Evolutionary conservation across 192 early-diverging fungal species (phyloP).

Genomic region (Podila epigama): DNA sequence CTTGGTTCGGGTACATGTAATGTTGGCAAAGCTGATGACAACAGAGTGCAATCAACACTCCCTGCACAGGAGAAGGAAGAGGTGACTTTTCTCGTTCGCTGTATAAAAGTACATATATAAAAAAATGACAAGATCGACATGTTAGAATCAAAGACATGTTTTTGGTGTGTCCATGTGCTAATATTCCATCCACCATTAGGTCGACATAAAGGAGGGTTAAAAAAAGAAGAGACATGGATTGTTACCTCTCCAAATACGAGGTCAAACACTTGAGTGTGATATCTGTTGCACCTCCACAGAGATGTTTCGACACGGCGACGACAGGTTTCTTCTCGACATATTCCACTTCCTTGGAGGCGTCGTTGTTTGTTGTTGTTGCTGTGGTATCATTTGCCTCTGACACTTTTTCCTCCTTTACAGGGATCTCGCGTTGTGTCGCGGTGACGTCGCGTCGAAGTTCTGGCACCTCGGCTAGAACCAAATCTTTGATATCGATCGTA

Average conservation of each 20-base stretch:
- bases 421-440: conserved; percentile 20
- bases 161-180: no score
- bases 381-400: neutral
- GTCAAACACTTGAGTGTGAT: conserved; percentile 79
- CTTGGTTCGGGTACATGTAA: conserved; percentile 73
- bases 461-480: conserved; percentile 67
- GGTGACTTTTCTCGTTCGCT: conserved; percentile 8
- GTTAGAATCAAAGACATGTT: no score
- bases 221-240: no score
- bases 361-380: neutral
- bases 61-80: conserved; percentile 58
- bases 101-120: neutral
- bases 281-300: conserved; percentile 92
- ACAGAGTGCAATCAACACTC: conserved; percentile 87
- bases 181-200: no score
- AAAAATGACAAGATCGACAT: no score
- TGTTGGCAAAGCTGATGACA: conserved; percentile 86
- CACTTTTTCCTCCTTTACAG: conserved; percentile 1
- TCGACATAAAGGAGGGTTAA: no score
- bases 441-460: conserved; percentile 47
- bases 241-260: conserved; percentile 46
- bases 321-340: conserved; percentile 58
- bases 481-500: conserved; percentile 86
- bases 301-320: conserved; percentile 87
- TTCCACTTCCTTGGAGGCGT: conserved; percentile 7